Base-by-base conservation (phyloP, 192 early-diverging fungal genomes). In the Jimgerdemannia lactiflua region DNA sequence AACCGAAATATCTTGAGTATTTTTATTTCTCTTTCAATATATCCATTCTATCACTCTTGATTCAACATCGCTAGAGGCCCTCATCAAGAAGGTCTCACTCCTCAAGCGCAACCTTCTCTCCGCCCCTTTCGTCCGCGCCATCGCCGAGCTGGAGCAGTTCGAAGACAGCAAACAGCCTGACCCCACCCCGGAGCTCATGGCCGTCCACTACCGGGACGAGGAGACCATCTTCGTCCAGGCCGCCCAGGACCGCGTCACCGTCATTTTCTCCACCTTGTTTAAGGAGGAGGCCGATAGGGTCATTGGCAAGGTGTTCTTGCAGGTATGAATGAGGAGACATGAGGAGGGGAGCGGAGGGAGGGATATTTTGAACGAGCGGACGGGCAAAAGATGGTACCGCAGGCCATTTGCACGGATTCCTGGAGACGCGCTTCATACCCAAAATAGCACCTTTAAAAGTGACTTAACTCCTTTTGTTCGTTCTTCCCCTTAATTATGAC, bases 221-320 rank as follows among this genome's bases (percentile, higher is more conserved):
- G 98, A 99, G 82, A 92, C 96, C 10, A 94, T 97, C 71, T 97
- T 95, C 79, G 86, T 99, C 74, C 91, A 96, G 79, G 93, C 95
- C 43, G 90, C 89, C 77, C 85, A 92, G 43, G 98, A 99, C 81
- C 91, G 97, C 42, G 96, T 99, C 64, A 99, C 98, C 3, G 97
- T 98, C 29, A 96, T 98, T 69, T 99, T 98, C 84, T 94, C 93
- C 42, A 98, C 96, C 10, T 86, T 90, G 81, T 99, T 99, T 84
- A 96, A 96, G 83, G 98, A 99, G 73, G 98, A 99, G 77, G 94
- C 96, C 10, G 98, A 99, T 79, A 90, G 92, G 43, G 92, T 99
- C 75, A 93, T 95, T 84, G 98, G 96, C 67, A 94, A 92, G 74
- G 95, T 99, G 42, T 99, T 99, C 81, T 85, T 99, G 73, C 97